Evolutionary conservation across 768 basidiomycete species (phyloP).

Genomic region (Boletales sp.): DNA sequence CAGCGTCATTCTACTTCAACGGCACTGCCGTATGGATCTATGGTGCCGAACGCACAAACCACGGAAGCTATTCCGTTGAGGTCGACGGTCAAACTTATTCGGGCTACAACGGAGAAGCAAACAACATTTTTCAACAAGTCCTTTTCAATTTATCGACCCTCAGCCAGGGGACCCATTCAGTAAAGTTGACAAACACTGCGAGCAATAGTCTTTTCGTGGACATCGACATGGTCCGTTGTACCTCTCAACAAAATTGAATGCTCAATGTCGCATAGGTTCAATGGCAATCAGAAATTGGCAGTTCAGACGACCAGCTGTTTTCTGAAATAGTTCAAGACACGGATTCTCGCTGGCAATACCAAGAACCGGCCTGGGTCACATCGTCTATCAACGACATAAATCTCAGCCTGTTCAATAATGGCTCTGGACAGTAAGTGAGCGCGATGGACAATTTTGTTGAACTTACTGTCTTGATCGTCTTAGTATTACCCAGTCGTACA

Average conservation of each 20-base stretch:
- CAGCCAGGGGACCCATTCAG: conserved; percentile 33
- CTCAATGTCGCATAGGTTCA: conserved; percentile 15
- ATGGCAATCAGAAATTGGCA: conserved; percentile 30
- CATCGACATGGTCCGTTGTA: conserved; percentile 40
- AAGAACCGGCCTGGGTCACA: conserved; percentile 36
- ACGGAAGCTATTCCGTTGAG: conserved; percentile 42
- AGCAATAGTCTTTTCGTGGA: conserved; percentile 36
- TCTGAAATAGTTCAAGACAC: conserved; percentile 31
- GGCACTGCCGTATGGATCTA: conserved; percentile 48
- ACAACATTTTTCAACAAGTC: conserved; percentile 31
- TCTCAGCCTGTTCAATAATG: conserved; percentile 37
- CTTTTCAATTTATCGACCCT: conserved; percentile 37
- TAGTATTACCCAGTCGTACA: conserved; percentile 35
- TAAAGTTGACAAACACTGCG: conserved; percentile 33
- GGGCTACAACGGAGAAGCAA: conserved; percentile 26
- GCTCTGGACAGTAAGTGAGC: conserved; percentile 39
- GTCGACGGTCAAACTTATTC: conserved; percentile 36
- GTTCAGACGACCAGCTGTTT: conserved; percentile 8
- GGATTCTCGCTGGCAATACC: conserved; percentile 39
- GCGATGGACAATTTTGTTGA: neutral
- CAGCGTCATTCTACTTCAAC: conserved; percentile 42
- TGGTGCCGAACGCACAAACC: conserved; percentile 47
- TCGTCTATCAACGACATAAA: conserved; percentile 26
- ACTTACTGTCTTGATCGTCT: neutral
- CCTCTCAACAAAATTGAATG: neutral